phyloP scores from a whole-genome alignment of 2,329 filamentous ascomycete genomes.

The Pseudogymnoascus sp. region DNA sequence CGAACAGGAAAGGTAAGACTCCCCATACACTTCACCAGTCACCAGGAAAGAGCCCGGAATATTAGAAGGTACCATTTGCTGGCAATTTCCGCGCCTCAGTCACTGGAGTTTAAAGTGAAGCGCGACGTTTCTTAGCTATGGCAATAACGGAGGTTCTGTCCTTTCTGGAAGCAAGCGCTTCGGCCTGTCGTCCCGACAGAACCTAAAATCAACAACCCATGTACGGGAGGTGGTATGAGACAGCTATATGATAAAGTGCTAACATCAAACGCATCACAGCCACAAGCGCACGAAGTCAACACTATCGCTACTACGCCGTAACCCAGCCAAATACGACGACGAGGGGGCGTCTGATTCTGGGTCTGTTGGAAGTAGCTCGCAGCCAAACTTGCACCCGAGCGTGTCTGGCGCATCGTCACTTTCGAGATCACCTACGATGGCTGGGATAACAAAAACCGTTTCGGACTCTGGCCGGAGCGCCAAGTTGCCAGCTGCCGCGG shows the following conservation, averaged over 20 bases:
- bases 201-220: neutral
- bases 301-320: slow-evolving; percentile 44
- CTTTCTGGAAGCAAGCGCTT: slow-evolving; percentile 5
- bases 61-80: neutral
- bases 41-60: neutral
- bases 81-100: neutral
- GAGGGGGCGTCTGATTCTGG: slow-evolving; percentile 22
- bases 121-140: neutral
- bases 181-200: neutral
- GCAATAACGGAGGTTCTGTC: neutral
- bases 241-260: neutral
- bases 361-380: slow-evolving; percentile 20
- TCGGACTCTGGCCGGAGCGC: slow-evolving; percentile 13
- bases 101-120: neutral
- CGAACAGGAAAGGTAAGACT: neutral
- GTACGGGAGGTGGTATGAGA: neutral
- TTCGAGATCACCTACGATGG: slow-evolving; percentile 23
- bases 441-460: slow-evolving; percentile 18
- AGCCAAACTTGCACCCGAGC: slow-evolving; percentile 21
- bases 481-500: slow-evolving; percentile 11
- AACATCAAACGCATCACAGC: slow-evolving; percentile 15
- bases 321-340: slow-evolving; percentile 28
- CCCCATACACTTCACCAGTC: neutral
- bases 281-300: slow-evolving; percentile 46
- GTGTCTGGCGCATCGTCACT: slow-evolving; percentile 21